Base-by-base conservation (phyloP, 768 basidiomycete species). In the Boletus bicolor region DNA sequence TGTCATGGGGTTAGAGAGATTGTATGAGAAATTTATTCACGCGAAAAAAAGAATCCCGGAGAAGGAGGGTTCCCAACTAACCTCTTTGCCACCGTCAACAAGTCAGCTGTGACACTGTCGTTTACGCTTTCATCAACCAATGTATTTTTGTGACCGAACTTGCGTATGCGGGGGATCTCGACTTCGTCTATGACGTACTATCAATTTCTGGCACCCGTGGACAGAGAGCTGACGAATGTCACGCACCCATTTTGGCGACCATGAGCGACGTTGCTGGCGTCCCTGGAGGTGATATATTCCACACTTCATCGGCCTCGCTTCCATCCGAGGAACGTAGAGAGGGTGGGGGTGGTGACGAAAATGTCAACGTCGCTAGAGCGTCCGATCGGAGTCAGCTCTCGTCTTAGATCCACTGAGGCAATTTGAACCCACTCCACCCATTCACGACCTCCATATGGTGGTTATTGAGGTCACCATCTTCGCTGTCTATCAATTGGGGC, bases 381-480 rank as follows among this genome's bases (percentile, higher is more conserved):
- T 24, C 26, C 34, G 35, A 46, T 47, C 30, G 5, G 57, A 53
- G 17, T 68, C 26, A 63, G 52, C 30, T 38, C 28, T 45, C 17
- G 11, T 32, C 4, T 21, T 34, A 32, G 34, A 55, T 42, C 7
- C 44, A 49, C 30, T 5, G 55, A 46, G 37, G 44, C 17, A 15
- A 56, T 49, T 36, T 57, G 45, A 42, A 77, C 80, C 43, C 63
- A 88, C 88, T 67, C 85, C 86, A 86, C 30, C 86, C 87, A 67
- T 82, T 77, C 1, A 87, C 79, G 35, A 87, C 62, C 9, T 77
- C 71, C 75, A 89, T 79, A 65, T 82, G 80, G 48, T 77, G 75
- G 35, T 63, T 64, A n/a, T 76, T 70, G 7, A 82, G 56, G 46
- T 82, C 78, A 4, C 68, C 69, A 24, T 80, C 78, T 36, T 76